These are phyloP conservation scores for Saccharomyces hybrid DNA, from an alignment of 1,139 yeast species.

Conservation along the genomic window DNA sequence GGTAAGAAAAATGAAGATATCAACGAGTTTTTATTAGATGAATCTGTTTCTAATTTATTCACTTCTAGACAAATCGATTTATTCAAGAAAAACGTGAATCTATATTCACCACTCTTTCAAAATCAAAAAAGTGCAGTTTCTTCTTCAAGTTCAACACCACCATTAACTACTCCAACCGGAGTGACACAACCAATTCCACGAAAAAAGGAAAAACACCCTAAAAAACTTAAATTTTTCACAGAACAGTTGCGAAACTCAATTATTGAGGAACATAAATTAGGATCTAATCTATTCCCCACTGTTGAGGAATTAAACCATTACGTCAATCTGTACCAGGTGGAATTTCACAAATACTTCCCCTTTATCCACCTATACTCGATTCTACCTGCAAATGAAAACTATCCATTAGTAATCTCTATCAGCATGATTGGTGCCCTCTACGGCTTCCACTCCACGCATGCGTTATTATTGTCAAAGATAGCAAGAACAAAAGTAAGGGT, in stretches of 20 bases:
- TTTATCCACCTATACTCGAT: conserved; percentile 73
- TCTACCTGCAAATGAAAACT: conserved; percentile 51
- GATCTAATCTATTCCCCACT: conserved; percentile 58
- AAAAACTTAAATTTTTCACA: conserved; percentile 34
- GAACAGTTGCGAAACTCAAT: conserved; percentile 49
- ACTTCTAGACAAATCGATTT: conserved; percentile 55
- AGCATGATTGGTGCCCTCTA: conserved; percentile 87
- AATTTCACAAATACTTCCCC: conserved; percentile 75
- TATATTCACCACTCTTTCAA: conserved; percentile 10
- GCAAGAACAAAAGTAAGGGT: conserved; percentile 72
- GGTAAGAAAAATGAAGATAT: not conserved
- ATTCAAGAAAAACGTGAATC: conserved; percentile 37
- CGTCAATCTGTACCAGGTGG: conserved; percentile 59
- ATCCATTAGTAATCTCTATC: conserved; percentile 73
- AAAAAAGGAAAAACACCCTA: not conserved
- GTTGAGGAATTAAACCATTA: conserved; percentile 71
- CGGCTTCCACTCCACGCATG: conserved; percentile 71
- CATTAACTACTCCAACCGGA: conserved; percentile 14
- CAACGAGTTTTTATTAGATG: conserved; percentile 3
- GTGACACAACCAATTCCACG: not conserved
- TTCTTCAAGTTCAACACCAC: conserved; percentile 13
- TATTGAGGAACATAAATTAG: conserved; percentile 44
- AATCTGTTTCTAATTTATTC: conserved; percentile 34
- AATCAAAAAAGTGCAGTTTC: conserved; percentile 4
- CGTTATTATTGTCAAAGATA: conserved; percentile 68